These are phyloP conservation scores for Picochlorum sp. DNA, from an alignment of 139 green algal genomes.

Conservation along the genomic window DNA sequence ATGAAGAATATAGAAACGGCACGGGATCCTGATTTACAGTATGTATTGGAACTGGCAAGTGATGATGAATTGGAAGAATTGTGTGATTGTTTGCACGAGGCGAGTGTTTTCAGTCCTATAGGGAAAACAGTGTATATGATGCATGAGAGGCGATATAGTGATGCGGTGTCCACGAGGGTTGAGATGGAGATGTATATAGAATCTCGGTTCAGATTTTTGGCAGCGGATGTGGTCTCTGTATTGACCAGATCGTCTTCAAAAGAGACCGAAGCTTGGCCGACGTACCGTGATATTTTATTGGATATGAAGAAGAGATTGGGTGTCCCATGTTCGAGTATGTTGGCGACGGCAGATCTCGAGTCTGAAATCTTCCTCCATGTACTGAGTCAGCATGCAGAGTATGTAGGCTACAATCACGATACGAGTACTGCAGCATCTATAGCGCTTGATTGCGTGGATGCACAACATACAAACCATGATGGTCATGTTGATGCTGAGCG, in stretches of 20 bases:
- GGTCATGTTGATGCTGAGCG: conserved; percentile 15
- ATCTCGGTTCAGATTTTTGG: conserved; percentile 67
- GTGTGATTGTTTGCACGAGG: conserved; percentile 26
- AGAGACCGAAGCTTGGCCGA: conserved; percentile 24
- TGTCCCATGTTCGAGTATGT: conserved; percentile 31
- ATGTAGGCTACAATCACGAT: conserved; percentile 11
- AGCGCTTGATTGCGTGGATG: too few relatives aligned
- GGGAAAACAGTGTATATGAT: conserved; percentile 35
- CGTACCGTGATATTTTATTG: conserved; percentile 62
- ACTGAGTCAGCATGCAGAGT: conserved; percentile 35
- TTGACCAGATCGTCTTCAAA: conserved; percentile 33
- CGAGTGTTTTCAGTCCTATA: conserved; percentile 54
- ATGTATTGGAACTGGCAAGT: conserved; percentile 61
- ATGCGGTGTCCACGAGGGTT: too few relatives aligned
- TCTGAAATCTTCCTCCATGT: conserved; percentile 78
- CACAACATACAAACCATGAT: too few relatives aligned
- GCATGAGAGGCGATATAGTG: conserved; percentile 22
- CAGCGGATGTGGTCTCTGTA: conserved; percentile 47
- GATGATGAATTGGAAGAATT: conserved; percentile 67
- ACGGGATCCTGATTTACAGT: conserved; percentile 47
- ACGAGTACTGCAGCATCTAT: too few relatives aligned
- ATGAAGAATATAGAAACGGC: too few relatives aligned
- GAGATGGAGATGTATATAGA: conserved; percentile 50
- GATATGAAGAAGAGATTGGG: conserved; percentile 46
- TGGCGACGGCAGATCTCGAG: conserved; percentile 68